Conservation (phyloP, 1,284 basidiomycete genomes). For the Puccinia triticina region DNA sequence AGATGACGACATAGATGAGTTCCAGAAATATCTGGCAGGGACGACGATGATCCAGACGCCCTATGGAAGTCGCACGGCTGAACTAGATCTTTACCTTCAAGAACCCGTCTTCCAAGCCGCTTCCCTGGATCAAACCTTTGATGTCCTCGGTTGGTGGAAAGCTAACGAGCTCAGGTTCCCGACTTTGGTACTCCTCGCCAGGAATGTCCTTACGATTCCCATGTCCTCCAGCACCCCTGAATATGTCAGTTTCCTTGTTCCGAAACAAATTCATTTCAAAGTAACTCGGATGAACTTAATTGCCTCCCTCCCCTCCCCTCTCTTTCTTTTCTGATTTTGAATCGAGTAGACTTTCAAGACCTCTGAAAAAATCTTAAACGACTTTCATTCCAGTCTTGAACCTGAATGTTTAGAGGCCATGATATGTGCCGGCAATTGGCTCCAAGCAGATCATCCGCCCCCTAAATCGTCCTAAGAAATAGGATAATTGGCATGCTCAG, state of each 20-base stretch:
- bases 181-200: not conserved
- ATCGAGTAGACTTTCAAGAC: not conserved
- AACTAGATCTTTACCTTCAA: constrained; percentile 15
- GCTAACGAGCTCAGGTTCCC: constrained; percentile 14
- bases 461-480: not conserved
- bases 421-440: constrained; percentile 19
- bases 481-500: not conserved
- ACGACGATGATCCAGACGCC: constrained; percentile 32
- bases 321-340: not conserved
- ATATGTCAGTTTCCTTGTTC: not conserved
- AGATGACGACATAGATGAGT: constrained; percentile 16
- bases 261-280: not conserved
- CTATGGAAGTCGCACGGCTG: constrained; percentile 11
- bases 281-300: not conserved
- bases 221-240: not conserved
- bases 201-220: constrained; percentile 16
- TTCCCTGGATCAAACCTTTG: constrained; percentile 1
- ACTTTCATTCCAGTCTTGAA: constrained; percentile 20
- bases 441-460: not conserved
- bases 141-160: constrained; percentile 26
- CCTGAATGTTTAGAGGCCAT: constrained; percentile 1
- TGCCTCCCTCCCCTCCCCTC: not conserved
- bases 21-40: constrained; percentile 4
- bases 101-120: not conserved
- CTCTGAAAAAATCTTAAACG: not conserved